Evolutionary conservation across 176 grass and related monocot species (phyloP), one percentile per base, ranked within the genome.

Genomic region (Oropetium thomaeum): DNA sequence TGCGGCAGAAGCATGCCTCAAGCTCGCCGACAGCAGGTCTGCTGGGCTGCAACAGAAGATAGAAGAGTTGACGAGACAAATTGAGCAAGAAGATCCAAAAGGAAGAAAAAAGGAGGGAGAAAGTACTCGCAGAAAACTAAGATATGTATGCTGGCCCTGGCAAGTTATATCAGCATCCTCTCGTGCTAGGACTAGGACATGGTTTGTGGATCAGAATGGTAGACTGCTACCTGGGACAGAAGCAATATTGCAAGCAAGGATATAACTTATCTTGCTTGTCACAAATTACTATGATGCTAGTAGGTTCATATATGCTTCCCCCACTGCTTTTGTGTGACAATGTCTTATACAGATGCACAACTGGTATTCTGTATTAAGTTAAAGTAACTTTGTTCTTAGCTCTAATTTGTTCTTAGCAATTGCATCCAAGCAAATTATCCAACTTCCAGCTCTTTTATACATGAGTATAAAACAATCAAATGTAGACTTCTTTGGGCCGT

Each of bases 61-160:
- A 74, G 90, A 93, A 81, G 88, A 93, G 41, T 87, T 93, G 32
- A 97, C 83, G 9, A 87, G 62, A 77, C 85, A 93, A 85, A 73
- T 91, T 3, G 88, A 97, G 29, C 59, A 87, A 81, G 82, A 88
- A 69, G 85, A 89, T 39, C 74, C 8, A 31, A 62, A 54, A 57
- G 37, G 43, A 70, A 79, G 65, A 79, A 87, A 77, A 79, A 87
- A 77, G 77, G 78, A 82, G 48, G 39, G 41, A 65, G 62, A 20
- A 11, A 76, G 27, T 43, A 26, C 39, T 43, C 38, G 13, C 48
- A 85, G 43, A 80, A 82, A 74, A 78, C 54, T 83, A 52, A 87
- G 90, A 70, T 68, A 87, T 34, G 33, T 77, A 61, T 93, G 90
- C 71, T 97, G 86, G 88, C 90, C 94, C 27, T 97, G 88, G 87